A percentile compares a stretch with the other conserved stretches of the same genome.
phyloP scores from a whole-genome alignment of 345 rosid species.

The Gossypium rotundifolium region DNA sequence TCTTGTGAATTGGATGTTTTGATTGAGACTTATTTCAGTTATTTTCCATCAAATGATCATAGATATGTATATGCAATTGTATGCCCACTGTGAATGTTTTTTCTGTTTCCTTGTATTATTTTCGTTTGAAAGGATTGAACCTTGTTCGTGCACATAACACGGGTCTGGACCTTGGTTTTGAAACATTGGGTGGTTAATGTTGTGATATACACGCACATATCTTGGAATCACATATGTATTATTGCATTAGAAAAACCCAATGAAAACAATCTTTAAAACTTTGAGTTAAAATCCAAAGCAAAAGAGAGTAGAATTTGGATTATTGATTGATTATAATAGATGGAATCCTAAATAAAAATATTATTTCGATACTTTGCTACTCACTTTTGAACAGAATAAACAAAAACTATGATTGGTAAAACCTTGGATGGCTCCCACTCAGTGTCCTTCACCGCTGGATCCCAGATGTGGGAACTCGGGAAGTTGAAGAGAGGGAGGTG shows the following conservation, averaged over 20 bases:
- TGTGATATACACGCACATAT: too few relatives aligned
- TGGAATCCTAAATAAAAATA: background rate
- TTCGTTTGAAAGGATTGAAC: background rate
- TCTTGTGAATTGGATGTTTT: background rate
- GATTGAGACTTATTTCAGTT: background rate
- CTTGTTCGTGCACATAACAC: background rate
- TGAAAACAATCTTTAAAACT: background rate
- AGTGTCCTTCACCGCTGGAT: slow-evolving; percentile 17
- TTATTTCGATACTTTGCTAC: too few relatives aligned
- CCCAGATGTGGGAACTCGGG: slow-evolving; percentile 38
- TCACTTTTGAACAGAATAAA: too few relatives aligned
- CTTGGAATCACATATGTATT: too few relatives aligned
- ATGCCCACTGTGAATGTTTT: background rate
- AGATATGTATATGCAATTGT: background rate
- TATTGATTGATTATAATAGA: background rate
- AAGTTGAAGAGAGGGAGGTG: slow-evolving; percentile 22
- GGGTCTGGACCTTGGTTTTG: background rate
- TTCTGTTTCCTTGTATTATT: background rate
- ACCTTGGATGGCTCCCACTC: background rate
- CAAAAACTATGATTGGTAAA: background rate
- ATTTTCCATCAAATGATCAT: background rate
- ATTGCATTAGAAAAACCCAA: background rate
- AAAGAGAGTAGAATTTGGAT: background rate
- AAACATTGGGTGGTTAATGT: background rate
- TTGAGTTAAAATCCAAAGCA: background rate